These are phyloP conservation scores for Phytophthora pisi DNA, from an alignment of 352 stramenopile species.

Conservation along the genomic window DNA sequence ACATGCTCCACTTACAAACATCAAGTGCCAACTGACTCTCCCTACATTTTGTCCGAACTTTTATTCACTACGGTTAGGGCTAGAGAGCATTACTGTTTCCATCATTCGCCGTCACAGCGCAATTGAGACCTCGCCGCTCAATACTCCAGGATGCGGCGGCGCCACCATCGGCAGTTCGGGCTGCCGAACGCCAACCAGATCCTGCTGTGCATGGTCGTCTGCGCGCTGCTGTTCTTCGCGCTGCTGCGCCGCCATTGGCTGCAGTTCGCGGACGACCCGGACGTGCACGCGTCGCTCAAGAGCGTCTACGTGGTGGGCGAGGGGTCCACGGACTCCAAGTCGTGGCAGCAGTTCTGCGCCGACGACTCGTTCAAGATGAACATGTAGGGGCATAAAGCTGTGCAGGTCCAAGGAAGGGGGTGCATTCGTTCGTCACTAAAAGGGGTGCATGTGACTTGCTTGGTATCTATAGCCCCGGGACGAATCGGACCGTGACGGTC, in stretches of 20 bases:
- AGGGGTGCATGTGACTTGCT: not conserved
- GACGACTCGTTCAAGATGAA: conserved; percentile 29
- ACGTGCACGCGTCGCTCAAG: conserved; percentile 62
- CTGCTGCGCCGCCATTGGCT: conserved; percentile 73
- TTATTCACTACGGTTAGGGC: not conserved
- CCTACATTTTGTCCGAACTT: conserved; percentile 6
- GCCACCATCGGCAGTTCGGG: conserved; percentile 71
- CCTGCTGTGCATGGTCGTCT: conserved; percentile 62
- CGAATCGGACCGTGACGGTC: conserved; percentile 33
- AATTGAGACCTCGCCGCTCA: conserved; percentile 18
- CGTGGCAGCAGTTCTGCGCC: conserved; percentile 65
- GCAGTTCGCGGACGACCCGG: conserved; percentile 49
- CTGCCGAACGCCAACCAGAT: conserved; percentile 89
- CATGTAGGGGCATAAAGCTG: conserved; percentile 13
- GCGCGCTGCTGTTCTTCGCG: conserved; percentile 62
- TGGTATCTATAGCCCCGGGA: conserved; percentile 26
- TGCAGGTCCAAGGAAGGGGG: too few species aligned
- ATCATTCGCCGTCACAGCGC: conserved; percentile 17
- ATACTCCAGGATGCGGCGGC: conserved; percentile 39
- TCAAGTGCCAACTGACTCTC: conserved; percentile 5
- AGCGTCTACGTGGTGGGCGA: conserved; percentile 50
- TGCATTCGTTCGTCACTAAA: not conserved
- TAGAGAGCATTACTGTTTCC: conserved; percentile 7
- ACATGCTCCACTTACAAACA: conserved; percentile 22
- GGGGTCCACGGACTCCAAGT: conserved; percentile 42